Evolutionary conservation across 164 flowering plant species (phyloP).

Genomic region (Sedum album): DNA sequence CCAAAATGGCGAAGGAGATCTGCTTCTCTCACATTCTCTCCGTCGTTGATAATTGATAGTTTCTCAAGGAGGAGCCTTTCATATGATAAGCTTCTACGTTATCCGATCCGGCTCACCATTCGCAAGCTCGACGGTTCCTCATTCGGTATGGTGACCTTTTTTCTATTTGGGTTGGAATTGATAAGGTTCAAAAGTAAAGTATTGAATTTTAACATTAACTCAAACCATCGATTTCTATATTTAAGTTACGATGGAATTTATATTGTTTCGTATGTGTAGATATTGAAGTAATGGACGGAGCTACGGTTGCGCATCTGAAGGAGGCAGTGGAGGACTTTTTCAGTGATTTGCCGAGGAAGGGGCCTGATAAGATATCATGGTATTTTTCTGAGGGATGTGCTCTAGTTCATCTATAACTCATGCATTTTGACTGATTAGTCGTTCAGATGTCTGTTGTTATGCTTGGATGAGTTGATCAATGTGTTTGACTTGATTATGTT

Average conservation of each 20-base stretch:
- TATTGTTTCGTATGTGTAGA: slow-evolving; percentile 25
- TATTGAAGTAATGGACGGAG: slow-evolving; percentile 43
- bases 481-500: background rate
- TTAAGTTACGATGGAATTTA: no score
- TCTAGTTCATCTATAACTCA: background rate
- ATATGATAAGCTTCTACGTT: slow-evolving; percentile 44
- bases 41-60: slow-evolving; percentile 12
- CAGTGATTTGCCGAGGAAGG: slow-evolving; percentile 36
- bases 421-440: background rate
- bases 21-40: slow-evolving; percentile 13
- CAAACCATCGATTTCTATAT: no score
- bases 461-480: background rate
- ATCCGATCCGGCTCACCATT: slow-evolving; percentile 54
- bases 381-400: slow-evolving; percentile 13
- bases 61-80: slow-evolving; percentile 22
- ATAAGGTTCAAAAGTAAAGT: no score
- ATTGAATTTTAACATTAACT: no score
- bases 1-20: slow-evolving; percentile 14
- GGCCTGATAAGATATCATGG: slow-evolving; percentile 69
- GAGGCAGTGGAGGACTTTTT: slow-evolving; percentile 69
- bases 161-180: no score
- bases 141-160: slow-evolving; percentile 38
- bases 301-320: slow-evolving; percentile 58
- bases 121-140: slow-evolving; percentile 76
- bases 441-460: background rate